A percentile compares a stretch with the other conserved stretches of the same genome.
phyloP scores from a whole-genome alignment of 202 grass and related monocot genomes.

The Elaeis oleifera region DNA sequence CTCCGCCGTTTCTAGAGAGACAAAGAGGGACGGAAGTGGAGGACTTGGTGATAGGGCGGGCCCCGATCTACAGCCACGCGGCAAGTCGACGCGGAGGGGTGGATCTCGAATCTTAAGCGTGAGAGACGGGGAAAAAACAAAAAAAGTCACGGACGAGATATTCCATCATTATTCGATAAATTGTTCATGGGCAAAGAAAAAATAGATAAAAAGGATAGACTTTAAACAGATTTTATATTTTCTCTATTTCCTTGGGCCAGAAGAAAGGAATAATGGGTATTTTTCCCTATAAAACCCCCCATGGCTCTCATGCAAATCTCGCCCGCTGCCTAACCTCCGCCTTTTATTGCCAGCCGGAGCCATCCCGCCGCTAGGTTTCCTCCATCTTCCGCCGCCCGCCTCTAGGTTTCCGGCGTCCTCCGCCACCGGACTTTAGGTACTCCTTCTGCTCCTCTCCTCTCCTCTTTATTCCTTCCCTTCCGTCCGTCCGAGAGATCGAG shows the following conservation, averaged over 20 bases:
- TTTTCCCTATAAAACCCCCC: constrained; percentile 22
- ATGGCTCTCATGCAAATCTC: constrained; percentile 12
- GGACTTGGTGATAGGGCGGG: no score
- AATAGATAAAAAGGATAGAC: no score
- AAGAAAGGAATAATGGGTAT: neutral
- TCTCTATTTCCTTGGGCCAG: neutral
- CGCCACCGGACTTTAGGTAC: no score
- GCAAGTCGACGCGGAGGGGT: constrained; percentile 38
- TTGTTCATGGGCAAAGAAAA: no score
- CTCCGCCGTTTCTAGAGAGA: no score
- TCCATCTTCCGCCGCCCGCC: neutral
- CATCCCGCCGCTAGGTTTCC: neutral
- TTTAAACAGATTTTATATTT: constrained; percentile 2
- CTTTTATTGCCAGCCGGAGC: no score
- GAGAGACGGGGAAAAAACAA: neutral
- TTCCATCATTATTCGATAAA: neutral
- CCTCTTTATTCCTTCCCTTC: neutral
- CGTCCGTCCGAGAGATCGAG: neutral
- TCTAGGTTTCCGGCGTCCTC: no score
- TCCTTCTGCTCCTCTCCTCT: neutral
- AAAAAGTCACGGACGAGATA: neutral
- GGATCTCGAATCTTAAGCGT: constrained; percentile 9
- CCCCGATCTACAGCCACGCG: constrained; percentile 28
- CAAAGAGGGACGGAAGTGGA: no score
- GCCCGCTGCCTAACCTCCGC: constrained; percentile 9